Conservation (phyloP, 495 filamentous ascomycete species). For the Podospora tetraspora region DNA sequence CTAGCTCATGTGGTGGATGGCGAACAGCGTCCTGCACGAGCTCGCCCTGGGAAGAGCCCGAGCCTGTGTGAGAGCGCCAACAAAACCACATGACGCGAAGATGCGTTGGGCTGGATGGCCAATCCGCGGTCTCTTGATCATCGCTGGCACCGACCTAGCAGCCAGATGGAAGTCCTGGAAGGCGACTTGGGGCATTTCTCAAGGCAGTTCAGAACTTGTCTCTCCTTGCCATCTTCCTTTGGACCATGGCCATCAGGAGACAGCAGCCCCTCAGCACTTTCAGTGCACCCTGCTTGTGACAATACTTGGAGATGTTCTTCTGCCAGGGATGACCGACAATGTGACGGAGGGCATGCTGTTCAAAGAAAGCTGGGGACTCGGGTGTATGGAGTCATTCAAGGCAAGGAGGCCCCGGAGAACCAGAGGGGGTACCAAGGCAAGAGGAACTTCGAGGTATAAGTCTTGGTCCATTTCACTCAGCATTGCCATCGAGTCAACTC, state of each 20-base stretch:
- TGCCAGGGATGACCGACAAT: background rate
- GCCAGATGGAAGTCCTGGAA: too few species aligned
- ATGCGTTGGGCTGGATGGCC: conserved; percentile 6
- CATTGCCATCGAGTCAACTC: background rate
- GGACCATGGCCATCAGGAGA: too few species aligned
- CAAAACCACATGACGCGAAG: conserved; percentile 10
- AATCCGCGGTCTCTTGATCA: background rate
- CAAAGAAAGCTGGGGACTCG: background rate
- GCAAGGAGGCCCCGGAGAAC: background rate
- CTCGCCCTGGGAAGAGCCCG: background rate
- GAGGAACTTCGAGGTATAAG: too few species aligned
- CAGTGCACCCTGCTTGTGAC: background rate
- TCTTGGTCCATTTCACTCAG: too few species aligned
- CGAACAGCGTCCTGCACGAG: background rate
- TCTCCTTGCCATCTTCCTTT: too few species aligned
- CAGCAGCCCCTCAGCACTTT: too few species aligned
- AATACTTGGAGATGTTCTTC: background rate
- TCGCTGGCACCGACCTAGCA: background rate
- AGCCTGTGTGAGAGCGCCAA: conserved; percentile 6
- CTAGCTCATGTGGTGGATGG: background rate
- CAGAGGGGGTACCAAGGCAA: too few species aligned
- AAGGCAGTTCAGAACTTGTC: too few species aligned
- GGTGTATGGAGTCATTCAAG: background rate
- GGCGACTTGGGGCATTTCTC: background rate
- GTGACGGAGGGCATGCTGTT: background rate